Evolutionary conservation across 2,329 filamentous ascomycete species (phyloP), one percentile per base, ranked within the genome.

Genomic region (Pyrenochaeta sp.): DNA sequence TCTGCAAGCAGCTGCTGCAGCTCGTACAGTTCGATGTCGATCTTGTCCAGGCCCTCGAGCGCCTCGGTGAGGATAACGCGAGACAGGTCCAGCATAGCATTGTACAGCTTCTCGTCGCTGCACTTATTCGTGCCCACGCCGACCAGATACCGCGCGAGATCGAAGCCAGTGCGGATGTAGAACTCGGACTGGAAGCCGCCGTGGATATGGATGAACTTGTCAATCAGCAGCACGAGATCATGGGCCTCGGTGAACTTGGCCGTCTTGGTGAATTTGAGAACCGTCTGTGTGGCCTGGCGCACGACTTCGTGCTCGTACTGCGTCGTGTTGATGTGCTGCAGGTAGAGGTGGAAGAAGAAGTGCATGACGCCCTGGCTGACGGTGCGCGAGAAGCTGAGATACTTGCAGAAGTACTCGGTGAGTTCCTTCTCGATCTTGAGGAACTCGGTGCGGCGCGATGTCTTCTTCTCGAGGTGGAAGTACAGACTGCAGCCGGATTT

Each of bases 1-100:
- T 63, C 66, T 51, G 74, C 74, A 18, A 77, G 55, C 27, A 75
- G 61, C 13, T 63, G 52, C 19, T 74, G 56, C 29, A 77, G 60
- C 38, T 71, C 64, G 18, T 63, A 57, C 10, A 77, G 52, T 40
- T 73, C 69, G 35, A 77, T 68, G 24, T 73, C 70, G 26, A 71
- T 48, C 7, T 67, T 63, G 14, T 61, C 58, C 36, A 73, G 53
- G 19, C 71, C 65, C 6, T 53, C 44, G 2, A 77, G 58, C 3
- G 69, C 67, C 31, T 74, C 69, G 36, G 64, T 58, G 7, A 75
- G 55, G 26, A 76, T 74, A 7, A 55, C 42, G 1, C 57, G 53
- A 1, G 73, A 74, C 9, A 70, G 60, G 11, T 65, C 55, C 5
- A 73, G 57, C 55, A 76, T 64, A 10, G 62, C 61, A 43, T 64